Base-by-base conservation (phyloP, 768 basidiomycete genomes). In the Vishniacozyma victoriae region DNA sequence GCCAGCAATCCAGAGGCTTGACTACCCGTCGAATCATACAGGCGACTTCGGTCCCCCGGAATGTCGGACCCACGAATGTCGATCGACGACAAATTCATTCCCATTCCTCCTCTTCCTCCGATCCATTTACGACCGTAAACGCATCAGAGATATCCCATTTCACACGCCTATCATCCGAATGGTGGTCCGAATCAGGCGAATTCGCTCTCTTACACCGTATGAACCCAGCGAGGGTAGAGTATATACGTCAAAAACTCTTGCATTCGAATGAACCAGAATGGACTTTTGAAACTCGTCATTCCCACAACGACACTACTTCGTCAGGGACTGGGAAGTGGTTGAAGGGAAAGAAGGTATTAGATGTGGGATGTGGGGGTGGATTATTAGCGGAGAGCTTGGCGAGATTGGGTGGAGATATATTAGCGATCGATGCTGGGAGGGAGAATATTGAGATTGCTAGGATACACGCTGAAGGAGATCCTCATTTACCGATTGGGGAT, bases 181-280 rank as follows among this genome's bases (percentile, higher is more conserved):
- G 92, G 92, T 96, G 92, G 91, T 83, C 92, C 71, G 88, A 93
- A 65, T 79, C 77, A 16, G 92, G 93, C 58, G 92, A 96, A 70
- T 92, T 93, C 67, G 77, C 75, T 3, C 75, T 90, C 29, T 74
- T 99, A 26, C 95, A 97, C 67, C 80, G 81, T 62, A 96, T 99
- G 93, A 99, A 99, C 73, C 90, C 91, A 1, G 78, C 84, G 11
- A 77, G 95, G 35, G 78, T 91, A 60, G 80, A 81, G 46, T 95
- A 89, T 70, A 78, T 99, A 24, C 78, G 71, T 9, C 64, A 72
- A 26, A 70, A 71, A 42, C 56, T 75, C 5, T n/a, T 33, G 9
- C 9, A 33, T n/a, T 33, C 29, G 9, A n/a, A 33, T n/a, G 62
- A 59, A 20, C 38, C 39, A 1, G 50, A 50, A 15, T 72, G 70